phyloP scores from a whole-genome alignment of 805 yeast genomes.

The Cyberlindnera misumaiensis region DNA sequence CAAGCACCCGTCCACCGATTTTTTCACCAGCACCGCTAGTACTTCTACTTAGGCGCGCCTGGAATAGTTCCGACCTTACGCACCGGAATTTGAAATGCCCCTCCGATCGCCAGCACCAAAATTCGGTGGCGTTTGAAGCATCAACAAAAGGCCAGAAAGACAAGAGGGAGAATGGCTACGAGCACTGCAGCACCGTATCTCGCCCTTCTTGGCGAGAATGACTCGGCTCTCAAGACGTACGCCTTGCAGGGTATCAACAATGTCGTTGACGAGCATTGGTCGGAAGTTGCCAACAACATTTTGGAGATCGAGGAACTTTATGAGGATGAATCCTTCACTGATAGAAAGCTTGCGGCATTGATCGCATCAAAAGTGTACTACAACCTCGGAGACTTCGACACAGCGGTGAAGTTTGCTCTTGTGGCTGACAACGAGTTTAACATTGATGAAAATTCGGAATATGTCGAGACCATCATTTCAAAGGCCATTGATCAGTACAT shows the following conservation, averaged over 20 bases:
- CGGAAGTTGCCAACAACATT: conserved; percentile 89
- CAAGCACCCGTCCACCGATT: too few relatives aligned
- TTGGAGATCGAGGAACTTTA: conserved; percentile 85
- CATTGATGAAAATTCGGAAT: conserved; percentile 71
- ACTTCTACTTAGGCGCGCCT: too few relatives aligned
- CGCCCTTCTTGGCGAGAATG: conserved; percentile 83
- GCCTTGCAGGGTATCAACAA: conserved; percentile 78
- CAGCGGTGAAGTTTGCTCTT: conserved; percentile 83
- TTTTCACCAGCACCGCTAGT: too few relatives aligned
- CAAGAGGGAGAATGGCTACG: conserved; percentile 9
- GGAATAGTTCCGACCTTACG: too few relatives aligned
- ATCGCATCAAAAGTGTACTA: conserved; percentile 86
- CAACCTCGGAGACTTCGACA: conserved; percentile 88
- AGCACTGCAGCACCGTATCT: conserved; percentile 82
- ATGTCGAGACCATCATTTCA: conserved; percentile 87
- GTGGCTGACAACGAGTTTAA: conserved; percentile 78
- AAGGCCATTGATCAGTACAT: conserved; percentile 86
- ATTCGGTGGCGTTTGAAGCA: neutral
- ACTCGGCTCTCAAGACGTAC: conserved; percentile 66
- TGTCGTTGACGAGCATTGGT: conserved; percentile 90
- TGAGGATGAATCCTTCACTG: conserved; percentile 74
- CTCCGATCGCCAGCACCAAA: neutral
- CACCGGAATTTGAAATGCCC: too few relatives aligned
- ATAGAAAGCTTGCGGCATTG: conserved; percentile 80
- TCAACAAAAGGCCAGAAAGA: neutral